Conservation (phyloP, 495 filamentous ascomycete genomes). For the Monascus purpureus region DNA sequence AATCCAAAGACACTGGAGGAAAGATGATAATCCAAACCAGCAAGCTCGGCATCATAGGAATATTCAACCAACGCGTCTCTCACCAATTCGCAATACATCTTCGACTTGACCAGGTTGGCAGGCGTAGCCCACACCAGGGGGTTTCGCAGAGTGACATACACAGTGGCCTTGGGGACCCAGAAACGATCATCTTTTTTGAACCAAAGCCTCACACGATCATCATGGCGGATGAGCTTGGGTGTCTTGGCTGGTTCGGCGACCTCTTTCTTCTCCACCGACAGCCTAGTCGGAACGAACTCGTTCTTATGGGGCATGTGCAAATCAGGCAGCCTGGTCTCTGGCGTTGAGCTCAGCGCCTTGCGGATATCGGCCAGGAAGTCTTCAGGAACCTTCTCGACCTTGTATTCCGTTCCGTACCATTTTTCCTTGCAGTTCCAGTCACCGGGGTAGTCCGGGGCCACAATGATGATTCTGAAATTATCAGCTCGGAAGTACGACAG, state of each 20-base stretch:
- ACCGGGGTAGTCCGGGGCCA: slow-evolving; percentile 70
- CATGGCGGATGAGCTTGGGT: slow-evolving; percentile 80
- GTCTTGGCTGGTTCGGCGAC: slow-evolving; percentile 55
- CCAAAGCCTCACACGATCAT: slow-evolving; percentile 75
- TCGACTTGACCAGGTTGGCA: slow-evolving; percentile 59
- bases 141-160: slow-evolving; percentile 68
- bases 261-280: slow-evolving; percentile 91
- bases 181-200: slow-evolving; percentile 98
- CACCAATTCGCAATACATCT: slow-evolving; percentile 76
- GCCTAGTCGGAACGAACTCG: slow-evolving; percentile 86
- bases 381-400: slow-evolving; percentile 62
- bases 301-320: slow-evolving; percentile 87
- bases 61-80: slow-evolving; percentile 86
- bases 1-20: slow-evolving; percentile 55
- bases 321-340: slow-evolving; percentile 45
- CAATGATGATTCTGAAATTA: slow-evolving; percentile 73
- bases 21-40: slow-evolving; percentile 76
- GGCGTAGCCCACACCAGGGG: slow-evolving; percentile 66
- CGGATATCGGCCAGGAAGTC: slow-evolving; percentile 59
- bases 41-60: slow-evolving; percentile 90
- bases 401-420: slow-evolving; percentile 98
- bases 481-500: slow-evolving; percentile 67
- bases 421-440: slow-evolving; percentile 82
- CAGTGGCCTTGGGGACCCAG: slow-evolving; percentile 91
- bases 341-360: slow-evolving; percentile 42